A percentile compares a stretch with the other conserved stretches of the same genome.
These are phyloP conservation scores for Candida nemodendra DNA, from an alignment of 805 yeast species.

Conservation along the genomic window DNA sequence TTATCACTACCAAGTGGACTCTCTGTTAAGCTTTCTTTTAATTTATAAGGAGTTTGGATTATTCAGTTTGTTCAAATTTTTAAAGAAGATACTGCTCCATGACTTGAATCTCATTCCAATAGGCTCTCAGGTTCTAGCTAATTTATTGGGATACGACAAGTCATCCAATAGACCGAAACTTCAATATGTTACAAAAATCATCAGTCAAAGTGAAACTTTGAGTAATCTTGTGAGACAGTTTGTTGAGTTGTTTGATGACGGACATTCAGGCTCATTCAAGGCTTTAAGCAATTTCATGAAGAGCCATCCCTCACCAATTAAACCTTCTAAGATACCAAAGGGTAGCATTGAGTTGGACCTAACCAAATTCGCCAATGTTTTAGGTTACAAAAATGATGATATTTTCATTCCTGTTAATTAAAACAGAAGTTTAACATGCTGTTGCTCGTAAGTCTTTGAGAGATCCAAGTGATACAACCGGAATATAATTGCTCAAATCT, in stretches of 20 bases:
- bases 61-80: constrained; percentile 39
- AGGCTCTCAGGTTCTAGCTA: constrained; percentile 23
- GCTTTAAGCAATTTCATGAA: constrained; percentile 27
- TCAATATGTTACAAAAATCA: constrained; percentile 16
- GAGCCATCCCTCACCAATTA: constrained; percentile 33
- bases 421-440: not conserved
- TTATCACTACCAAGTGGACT: constrained; percentile 19
- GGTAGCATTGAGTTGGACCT: constrained; percentile 27
- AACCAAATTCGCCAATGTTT: constrained; percentile 12
- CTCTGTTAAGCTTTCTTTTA: constrained; percentile 18
- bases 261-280: constrained; percentile 28
- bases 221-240: constrained; percentile 32
- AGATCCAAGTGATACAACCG: too few species aligned
- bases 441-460: not conserved
- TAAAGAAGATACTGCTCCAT: constrained; percentile 30
- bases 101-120: constrained; percentile 33
- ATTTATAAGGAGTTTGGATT: constrained; percentile 38
- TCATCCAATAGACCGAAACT: constrained; percentile 12
- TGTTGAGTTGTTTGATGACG: constrained; percentile 34
- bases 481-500: too few species aligned
- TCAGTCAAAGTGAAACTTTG: constrained; percentile 26
- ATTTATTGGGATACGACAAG: constrained; percentile 17
- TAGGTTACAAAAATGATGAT: constrained; percentile 11
- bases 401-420: constrained; percentile 5
- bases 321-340: constrained; percentile 32